Evolutionary conservation across 306 rosid genomes (phyloP), one percentile per base, ranked within the genome.

Genomic region (Casuarina glauca): DNA sequence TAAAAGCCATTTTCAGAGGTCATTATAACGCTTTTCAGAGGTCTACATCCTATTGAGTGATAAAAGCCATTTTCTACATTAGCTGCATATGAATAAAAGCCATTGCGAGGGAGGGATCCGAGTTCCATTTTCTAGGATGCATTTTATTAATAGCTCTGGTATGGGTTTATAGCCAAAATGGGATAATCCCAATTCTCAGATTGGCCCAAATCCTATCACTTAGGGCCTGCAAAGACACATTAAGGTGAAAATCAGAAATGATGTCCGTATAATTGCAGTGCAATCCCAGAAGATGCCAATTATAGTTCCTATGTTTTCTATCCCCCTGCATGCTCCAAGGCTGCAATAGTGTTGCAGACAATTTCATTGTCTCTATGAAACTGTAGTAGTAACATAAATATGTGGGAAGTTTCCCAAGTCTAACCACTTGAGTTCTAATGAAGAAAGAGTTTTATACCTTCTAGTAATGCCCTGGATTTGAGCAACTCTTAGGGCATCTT

Each of bases 391-490:
- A 17, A 64, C 15, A 38, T 64, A 46, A 32, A 8, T 69, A 51
- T 12, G 16, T 72, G 45, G 4, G 12, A 49, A 50, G 32, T 42
- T 66, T 66, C 42, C 35, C 12, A 62, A 43, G 54, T 71, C 63
- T 61, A 61, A 44, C 58, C 17, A 44, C 46, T 13, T 45, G 62
- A 70, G 48, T 79, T 4, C 69, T 35, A 76, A 26, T 45, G 32
- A 48, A 46, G 58, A 36, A 68, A 26, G 16, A 38, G 51, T 61
- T 50, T 42, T 50, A 73, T 81, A 91, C 97, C 96, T 89, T 88
- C 97, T 88, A 36, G 90, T 86, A 50, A 93, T 85, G 64, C 94
- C 97, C 80, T 91, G 88, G 9, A 93, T 88, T 78, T 93, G 97
- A 83, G 97, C 97, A 77, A 89, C 90, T 84, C 93, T 88, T 58